Percentiles rank a stretch among this genome's conserved stretches.
Evolutionary conservation across 129 eudicot genomes (phyloP).

Genomic region (Oenanthe sinensis): DNA sequence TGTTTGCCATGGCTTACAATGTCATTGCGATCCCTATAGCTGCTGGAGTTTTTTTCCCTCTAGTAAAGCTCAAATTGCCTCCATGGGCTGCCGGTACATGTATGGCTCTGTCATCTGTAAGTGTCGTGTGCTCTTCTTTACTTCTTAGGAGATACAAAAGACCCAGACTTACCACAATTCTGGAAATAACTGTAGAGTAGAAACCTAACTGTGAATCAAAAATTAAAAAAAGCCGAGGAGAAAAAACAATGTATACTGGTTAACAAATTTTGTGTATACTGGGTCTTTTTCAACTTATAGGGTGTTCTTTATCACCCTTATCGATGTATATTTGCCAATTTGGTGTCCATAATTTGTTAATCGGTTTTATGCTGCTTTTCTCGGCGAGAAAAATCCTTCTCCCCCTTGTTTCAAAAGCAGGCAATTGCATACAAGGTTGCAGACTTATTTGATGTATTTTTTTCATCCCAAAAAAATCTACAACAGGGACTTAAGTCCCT

Average conservation of each 20-base stretch:
- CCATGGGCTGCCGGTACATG: slow-evolving; percentile 99
- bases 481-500: not conserved
- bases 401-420: not conserved
- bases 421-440: not conserved
- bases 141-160: slow-evolving; percentile 75
- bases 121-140: slow-evolving; percentile 92
- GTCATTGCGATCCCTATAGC: slow-evolving; percentile 80
- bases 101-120: slow-evolving; percentile 93
- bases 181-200: slow-evolving; percentile 90
- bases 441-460: not conserved
- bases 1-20: slow-evolving; percentile 90
- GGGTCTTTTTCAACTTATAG: not conserved
- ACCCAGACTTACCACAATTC: slow-evolving; percentile 76
- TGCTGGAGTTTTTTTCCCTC: slow-evolving; percentile 86
- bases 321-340: not conserved
- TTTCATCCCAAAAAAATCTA: not conserved
- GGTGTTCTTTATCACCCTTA: not conserved
- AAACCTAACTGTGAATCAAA: not conserved
- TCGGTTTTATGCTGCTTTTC: not conserved
- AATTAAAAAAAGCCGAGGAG: not conserved
- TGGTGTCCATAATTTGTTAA: not conserved
- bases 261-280: not conserved
- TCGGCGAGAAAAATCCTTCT: not conserved
- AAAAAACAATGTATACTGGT: not conserved
- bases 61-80: slow-evolving; percentile 59